Conservation (phyloP, 352 stramenopile genomes). For the Phytophthora tentaculata region DNA sequence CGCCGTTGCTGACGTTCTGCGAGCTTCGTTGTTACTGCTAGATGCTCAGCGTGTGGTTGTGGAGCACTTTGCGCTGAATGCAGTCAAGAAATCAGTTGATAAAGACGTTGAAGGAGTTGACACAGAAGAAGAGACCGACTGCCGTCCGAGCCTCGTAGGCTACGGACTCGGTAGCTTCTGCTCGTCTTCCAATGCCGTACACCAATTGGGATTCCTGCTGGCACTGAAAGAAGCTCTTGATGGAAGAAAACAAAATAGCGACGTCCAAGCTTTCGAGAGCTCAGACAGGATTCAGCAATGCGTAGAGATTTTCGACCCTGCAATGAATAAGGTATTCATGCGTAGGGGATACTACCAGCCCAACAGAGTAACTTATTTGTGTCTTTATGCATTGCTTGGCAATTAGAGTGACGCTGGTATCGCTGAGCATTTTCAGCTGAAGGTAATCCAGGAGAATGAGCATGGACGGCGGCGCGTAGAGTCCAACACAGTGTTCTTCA, state of each 20-base stretch:
- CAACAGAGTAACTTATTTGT: conserved; percentile 2
- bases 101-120: conserved; percentile 8
- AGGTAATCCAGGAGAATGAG: conserved; percentile 70
- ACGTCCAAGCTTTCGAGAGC: background rate
- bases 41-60: conserved; percentile 33
- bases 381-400: background rate
- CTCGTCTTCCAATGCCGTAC: conserved; percentile 71
- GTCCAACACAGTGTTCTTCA: conserved; percentile 87
- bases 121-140: background rate
- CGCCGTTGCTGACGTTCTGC: conserved; percentile 41
- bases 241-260: background rate
- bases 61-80: conserved; percentile 32
- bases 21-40: conserved; percentile 36
- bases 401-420: conserved; percentile 66
- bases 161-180: conserved; percentile 85
- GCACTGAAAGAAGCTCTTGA: conserved; percentile 44
- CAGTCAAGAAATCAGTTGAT: conserved; percentile 9
- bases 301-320: conserved; percentile 73
- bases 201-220: conserved; percentile 73
- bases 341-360: background rate
- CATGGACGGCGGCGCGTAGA: conserved; percentile 47
- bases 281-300: conserved; percentile 7
- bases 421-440: conserved; percentile 46
- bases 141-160: conserved; percentile 47
- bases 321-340: conserved; percentile 72